These are phyloP conservation scores for Cunninghamia lanceolata DNA, from an alignment of 75 land plant genomes.

Conservation along the genomic window DNA sequence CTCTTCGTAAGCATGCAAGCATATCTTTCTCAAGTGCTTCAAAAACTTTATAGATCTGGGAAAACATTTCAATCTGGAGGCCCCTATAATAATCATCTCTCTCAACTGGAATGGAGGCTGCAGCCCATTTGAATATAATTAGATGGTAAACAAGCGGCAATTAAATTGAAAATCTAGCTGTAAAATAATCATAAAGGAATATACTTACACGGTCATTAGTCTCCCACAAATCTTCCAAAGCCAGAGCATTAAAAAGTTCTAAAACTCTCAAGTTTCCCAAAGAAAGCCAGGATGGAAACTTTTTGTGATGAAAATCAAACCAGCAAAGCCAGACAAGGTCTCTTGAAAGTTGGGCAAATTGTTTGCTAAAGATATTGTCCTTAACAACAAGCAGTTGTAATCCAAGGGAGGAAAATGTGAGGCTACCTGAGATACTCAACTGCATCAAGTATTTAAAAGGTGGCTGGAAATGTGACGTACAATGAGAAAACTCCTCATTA, in stretches of 20 bases:
- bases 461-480: too few relatives aligned
- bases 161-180: neutral
- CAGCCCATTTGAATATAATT: neutral
- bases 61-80: neutral
- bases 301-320: neutral
- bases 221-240: neutral
- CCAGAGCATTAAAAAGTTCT: neutral
- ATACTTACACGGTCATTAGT: neutral
- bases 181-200: neutral
- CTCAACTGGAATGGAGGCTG: neutral
- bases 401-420: too few relatives aligned
- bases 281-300: neutral
- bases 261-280: neutral
- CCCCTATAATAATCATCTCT: neutral
- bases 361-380: too few relatives aligned
- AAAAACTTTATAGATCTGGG: neutral
- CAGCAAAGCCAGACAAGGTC: neutral
- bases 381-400: too few relatives aligned
- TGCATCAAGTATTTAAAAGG: too few relatives aligned
- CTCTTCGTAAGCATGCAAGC: too few relatives aligned
- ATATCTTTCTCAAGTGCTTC: neutral
- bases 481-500: too few relatives aligned
- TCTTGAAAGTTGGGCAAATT: neutral
- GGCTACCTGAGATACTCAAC: too few relatives aligned
- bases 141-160: neutral